Conservation (phyloP, 1,284 basidiomycete species). For the Phylloboletellus chloephorus region DNA sequence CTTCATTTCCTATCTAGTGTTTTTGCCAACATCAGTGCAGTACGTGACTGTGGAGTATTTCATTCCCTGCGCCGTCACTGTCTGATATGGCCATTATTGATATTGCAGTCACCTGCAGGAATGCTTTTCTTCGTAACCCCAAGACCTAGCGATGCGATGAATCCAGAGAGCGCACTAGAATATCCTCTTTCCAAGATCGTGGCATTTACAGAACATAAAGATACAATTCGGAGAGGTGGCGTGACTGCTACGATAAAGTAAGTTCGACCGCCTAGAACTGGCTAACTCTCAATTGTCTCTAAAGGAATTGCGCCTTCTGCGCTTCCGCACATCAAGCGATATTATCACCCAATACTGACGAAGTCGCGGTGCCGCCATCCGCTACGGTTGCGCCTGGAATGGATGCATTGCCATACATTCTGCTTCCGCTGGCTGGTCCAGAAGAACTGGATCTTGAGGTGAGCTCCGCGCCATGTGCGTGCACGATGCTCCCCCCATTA, state of each 20-base stretch:
- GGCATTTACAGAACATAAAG: conserved; percentile 83
- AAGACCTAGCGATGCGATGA: conserved; percentile 39
- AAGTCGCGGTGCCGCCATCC: conserved; percentile 50
- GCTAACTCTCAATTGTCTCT: conserved; percentile 4
- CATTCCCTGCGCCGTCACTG: not conserved
- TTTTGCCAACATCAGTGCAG: conserved; percentile 84
- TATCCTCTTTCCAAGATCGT: conserved; percentile 80
- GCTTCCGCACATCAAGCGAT: conserved; percentile 63
- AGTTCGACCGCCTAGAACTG: conserved; percentile 19
- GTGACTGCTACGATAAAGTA: conserved; percentile 85
- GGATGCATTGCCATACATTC: conserved; percentile 75
- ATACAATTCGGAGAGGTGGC: conserved; percentile 81
- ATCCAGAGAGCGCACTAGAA: conserved; percentile 45
- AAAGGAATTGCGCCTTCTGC: conserved; percentile 77
- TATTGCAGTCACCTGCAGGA: conserved; percentile 57
- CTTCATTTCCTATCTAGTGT: conserved; percentile 89
- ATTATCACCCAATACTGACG: conserved; percentile 52
- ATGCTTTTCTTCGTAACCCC: conserved; percentile 69
- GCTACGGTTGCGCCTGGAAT: conserved; percentile 67
- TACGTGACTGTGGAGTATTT: conserved; percentile 34
- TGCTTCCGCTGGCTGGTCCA: conserved; percentile 89
- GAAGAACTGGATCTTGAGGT: conserved; percentile 92
- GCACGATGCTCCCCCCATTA: conserved; percentile 2
- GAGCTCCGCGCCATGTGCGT: conserved; percentile 2
- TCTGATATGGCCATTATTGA: conserved; percentile 5